A percentile compares a stretch with the other conserved stretches of the same genome.
Evolutionary conservation across 2,329 filamentous ascomycete species (phyloP).

Genomic region (Drechslerella coelobrocha): DNA sequence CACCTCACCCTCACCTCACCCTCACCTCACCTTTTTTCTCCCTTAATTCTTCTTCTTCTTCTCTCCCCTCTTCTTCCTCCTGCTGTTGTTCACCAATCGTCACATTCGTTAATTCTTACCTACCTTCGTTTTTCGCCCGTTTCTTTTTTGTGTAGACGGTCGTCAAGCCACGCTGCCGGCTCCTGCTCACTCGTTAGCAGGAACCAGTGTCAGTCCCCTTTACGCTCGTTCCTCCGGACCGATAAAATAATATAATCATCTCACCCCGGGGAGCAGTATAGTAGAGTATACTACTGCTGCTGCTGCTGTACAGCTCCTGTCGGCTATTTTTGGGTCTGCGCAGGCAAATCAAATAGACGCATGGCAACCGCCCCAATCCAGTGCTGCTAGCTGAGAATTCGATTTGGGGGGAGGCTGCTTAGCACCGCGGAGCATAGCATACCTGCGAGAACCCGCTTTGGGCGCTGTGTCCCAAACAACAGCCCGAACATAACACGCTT

Average conservation of each 20-base stretch:
- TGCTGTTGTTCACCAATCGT: slow-evolving; percentile 57
- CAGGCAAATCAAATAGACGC: slow-evolving; percentile 30
- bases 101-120: slow-evolving; percentile 37
- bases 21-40: slow-evolving; percentile 50
- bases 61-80: slow-evolving; percentile 68
- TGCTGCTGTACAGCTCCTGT: slow-evolving; percentile 15
- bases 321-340: slow-evolving; percentile 37
- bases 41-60: slow-evolving; percentile 53
- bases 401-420: neutral
- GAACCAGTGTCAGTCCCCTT: slow-evolving; percentile 9
- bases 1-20: slow-evolving; percentile 21
- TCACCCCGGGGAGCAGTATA: neutral
- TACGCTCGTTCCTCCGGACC: neutral
- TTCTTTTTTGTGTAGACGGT: slow-evolving; percentile 8
- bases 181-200: slow-evolving; percentile 4
- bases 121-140: slow-evolving; percentile 10
- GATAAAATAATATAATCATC: neutral
- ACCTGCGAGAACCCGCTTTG: too few relatives aligned
- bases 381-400: too few relatives aligned
- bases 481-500: too few relatives aligned
- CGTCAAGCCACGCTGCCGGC: slow-evolving; percentile 7
- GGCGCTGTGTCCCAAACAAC: neutral
- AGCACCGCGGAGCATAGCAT: slow-evolving; percentile 1
- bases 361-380: slow-evolving; percentile 37
- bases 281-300: neutral